A percentile compares a stretch with the other conserved stretches of the same genome.
phyloP scores from a whole-genome alignment of 2,329 filamentous ascomycete species.

The Aureobasidium vineae region DNA sequence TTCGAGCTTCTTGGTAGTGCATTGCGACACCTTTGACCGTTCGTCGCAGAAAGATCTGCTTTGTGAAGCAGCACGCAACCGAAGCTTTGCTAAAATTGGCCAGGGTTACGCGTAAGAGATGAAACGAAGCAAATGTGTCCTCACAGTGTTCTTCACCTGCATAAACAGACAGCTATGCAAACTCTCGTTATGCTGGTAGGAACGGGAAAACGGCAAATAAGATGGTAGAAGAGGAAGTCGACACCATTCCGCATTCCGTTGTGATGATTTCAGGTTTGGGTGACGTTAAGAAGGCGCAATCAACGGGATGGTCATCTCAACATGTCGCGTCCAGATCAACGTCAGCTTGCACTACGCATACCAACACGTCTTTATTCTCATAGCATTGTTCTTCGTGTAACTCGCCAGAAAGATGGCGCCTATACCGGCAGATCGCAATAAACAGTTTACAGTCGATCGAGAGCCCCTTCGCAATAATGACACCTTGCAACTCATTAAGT shows the following conservation, averaged over 20 bases:
- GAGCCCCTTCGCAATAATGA: slow-evolving; percentile 34
- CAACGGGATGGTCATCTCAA: not conserved
- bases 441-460: slow-evolving; percentile 34
- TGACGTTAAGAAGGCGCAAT: not conserved
- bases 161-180: not conserved
- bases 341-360: not conserved
- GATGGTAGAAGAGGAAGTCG: not conserved
- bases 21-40: slow-evolving; percentile 13
- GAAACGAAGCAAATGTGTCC: not conserved
- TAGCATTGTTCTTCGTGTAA: not conserved
- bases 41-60: not conserved
- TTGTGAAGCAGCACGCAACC: not conserved
- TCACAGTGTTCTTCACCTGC: not conserved
- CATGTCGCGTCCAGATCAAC: not conserved
- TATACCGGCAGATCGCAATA: slow-evolving; percentile 32
- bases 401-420: not conserved
- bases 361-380: not conserved
- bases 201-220: slow-evolving; percentile 4
- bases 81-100: not conserved
- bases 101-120: not conserved
- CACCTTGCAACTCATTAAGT: slow-evolving; percentile 32
- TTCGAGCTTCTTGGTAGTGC: slow-evolving; percentile 4
- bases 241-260: not conserved
- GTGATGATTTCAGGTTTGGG: not conserved
- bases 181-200: not conserved